These are phyloP conservation scores for Ceratobasidium sp. DNA, from an alignment of 1,284 basidiomycete species.

Conservation along the genomic window DNA sequence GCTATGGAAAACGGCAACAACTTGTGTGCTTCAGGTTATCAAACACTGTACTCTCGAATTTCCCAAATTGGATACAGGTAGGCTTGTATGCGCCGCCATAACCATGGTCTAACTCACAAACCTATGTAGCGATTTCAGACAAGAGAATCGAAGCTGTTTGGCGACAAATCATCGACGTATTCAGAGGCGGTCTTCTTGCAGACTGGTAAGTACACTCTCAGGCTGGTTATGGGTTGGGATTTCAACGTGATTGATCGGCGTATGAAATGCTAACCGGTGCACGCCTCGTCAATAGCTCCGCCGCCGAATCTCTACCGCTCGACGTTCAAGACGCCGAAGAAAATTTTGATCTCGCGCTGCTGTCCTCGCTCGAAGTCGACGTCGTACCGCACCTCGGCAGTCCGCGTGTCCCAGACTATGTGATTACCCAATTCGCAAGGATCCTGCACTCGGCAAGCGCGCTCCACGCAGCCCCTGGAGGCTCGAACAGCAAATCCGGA, in stretches of 20 bases:
- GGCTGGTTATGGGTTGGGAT: background rate
- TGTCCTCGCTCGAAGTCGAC: slow-evolving; percentile 77
- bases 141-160: slow-evolving; percentile 79
- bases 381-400: slow-evolving; percentile 79
- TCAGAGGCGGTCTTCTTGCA: slow-evolving; percentile 79
- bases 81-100: slow-evolving; percentile 38
- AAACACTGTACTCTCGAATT: slow-evolving; percentile 66
- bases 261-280: background rate
- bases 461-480: slow-evolving; percentile 56
- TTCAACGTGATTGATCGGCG: background rate
- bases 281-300: slow-evolving; percentile 51
- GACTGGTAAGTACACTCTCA: slow-evolving; percentile 70
- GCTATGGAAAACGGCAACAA: slow-evolving; percentile 89
- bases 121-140: slow-evolving; percentile 58
- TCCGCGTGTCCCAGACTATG: slow-evolving; percentile 70
- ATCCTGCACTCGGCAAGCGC: slow-evolving; percentile 78
- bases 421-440: slow-evolving; percentile 73
- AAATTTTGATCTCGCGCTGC: slow-evolving; percentile 83
- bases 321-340: slow-evolving; percentile 81
- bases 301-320: slow-evolving; percentile 61
- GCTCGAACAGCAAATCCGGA: slow-evolving; percentile 43
- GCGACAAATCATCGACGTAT: slow-evolving; percentile 84
- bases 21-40: slow-evolving; percentile 70
- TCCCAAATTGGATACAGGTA: slow-evolving; percentile 57
- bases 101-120: background rate